Percentiles rank a stretch among this genome's conserved stretches.
These are phyloP conservation scores for Fusarium sp. DNA, from an alignment of 2,329 filamentous ascomycete species.

Conservation along the genomic window DNA sequence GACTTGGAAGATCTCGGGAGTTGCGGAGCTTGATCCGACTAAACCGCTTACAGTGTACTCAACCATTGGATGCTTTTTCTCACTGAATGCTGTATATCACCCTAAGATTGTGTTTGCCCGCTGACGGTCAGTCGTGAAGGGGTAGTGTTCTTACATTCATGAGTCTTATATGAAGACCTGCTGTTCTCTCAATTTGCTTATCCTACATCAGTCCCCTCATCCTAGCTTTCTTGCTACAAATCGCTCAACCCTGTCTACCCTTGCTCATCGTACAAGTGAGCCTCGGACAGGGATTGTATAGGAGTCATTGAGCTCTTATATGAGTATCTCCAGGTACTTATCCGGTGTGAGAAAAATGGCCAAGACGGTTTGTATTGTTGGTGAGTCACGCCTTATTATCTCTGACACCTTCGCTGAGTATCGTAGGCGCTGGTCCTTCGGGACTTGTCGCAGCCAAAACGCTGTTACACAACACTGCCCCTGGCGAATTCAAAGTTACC, in stretches of 20 bases:
- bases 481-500: constrained; percentile 70
- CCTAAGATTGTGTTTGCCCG: neutral
- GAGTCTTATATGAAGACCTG: neutral
- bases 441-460: constrained; percentile 79
- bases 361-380: constrained; percentile 55
- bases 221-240: constrained; percentile 21
- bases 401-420: neutral
- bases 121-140: neutral
- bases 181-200: neutral
- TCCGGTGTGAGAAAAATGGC: constrained; percentile 45
- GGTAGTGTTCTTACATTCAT: neutral
- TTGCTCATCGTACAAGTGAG: constrained; percentile 4
- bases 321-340: constrained; percentile 32
- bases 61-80: constrained; percentile 12
- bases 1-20: constrained; percentile 22
- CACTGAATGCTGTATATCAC: constrained; percentile 14
- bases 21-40: constrained; percentile 28
- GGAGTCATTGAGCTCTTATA: constrained; percentile 13
- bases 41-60: constrained; percentile 29
- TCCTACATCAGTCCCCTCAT: neutral
- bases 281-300: constrained; percentile 4
- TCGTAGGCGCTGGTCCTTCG: constrained; percentile 72
- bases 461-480: constrained; percentile 68
- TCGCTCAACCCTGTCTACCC: constrained; percentile 34
- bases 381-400: constrained; percentile 39